Base-by-base conservation (phyloP, 208 protist genomes). In the Novymonas esmeraldas region DNA sequence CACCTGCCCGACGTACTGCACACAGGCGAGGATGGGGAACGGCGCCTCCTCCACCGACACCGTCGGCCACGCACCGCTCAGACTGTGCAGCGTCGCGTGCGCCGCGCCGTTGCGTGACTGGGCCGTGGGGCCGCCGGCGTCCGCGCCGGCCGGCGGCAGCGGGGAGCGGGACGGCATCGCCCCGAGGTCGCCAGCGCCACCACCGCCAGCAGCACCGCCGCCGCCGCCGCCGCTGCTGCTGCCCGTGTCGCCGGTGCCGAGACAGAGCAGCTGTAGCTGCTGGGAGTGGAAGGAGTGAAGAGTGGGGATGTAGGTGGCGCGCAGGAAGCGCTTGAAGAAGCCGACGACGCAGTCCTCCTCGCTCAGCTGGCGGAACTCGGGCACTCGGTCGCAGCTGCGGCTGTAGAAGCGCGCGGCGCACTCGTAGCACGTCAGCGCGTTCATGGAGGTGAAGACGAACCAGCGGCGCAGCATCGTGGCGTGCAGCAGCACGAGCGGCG, bases 401-500 rank as follows among this genome's bases (percentile, higher is more conserved):
- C 79, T 70, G 55, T 77, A 84, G 75, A 95, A 95, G 6, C 76
- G 76, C 34, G 71, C 39, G 2, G 79, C 83, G 65, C 79, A 86
- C 54, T 88, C 79, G 74, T 92, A 89, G 66, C 90, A 95, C 45
- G 87, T 89, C n/a, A 93, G 61, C 41, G 87, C 80, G 70, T 95
- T 95, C 90, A 95, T 95, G 3, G 85, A 72, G 7, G 82, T 92
- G 49, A 90, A 89, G 18, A 92, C 83, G 56, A 95, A 95, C 85
- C 87, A 95, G 61, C 80, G 79, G 16, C 77, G 77, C 74, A 95
- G 74, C 59, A 73, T 65, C 13, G 68, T 73, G 16, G 85, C 78
- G 45, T 90, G 74, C 58, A 81, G 70, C 51, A 88, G 79, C 50
- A 90, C 77, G 11, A 84, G 45, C 13, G 79, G 65, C 2, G 69